These are phyloP conservation scores for Saccharomycopsis fibuligera DNA, from an alignment of 805 yeast species.

Conservation along the genomic window DNA sequence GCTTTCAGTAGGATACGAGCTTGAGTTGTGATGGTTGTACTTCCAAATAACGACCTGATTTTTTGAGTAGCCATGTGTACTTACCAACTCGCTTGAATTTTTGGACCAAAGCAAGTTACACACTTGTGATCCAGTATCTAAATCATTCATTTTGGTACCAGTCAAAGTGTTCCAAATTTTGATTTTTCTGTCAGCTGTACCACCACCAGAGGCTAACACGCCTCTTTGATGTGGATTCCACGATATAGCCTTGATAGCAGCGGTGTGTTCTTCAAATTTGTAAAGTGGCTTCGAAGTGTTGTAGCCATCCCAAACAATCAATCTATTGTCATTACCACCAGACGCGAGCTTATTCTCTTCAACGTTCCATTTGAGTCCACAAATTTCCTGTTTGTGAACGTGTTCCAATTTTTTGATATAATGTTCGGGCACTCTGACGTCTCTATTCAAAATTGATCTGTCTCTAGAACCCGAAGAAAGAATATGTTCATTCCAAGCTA, in stretches of 20 bases:
- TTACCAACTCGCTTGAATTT: constrained; percentile 85
- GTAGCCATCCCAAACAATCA: constrained; percentile 83
- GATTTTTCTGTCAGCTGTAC: constrained; percentile 86
- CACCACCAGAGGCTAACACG: constrained; percentile 91
- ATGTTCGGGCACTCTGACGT: constrained; percentile 83
- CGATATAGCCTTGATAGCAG: constrained; percentile 93
- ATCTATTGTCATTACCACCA: constrained; percentile 90
- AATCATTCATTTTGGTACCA: constrained; percentile 65
- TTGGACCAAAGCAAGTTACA: constrained; percentile 92
- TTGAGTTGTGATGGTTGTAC: constrained; percentile 48
- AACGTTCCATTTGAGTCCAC: constrained; percentile 91
- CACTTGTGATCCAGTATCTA: constrained; percentile 95
- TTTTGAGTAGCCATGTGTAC: constrained; percentile 90
- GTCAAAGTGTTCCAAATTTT: constrained; percentile 89
- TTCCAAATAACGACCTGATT: constrained; percentile 93
- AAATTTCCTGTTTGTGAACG: constrained; percentile 84
- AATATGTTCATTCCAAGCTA: constrained; percentile 92
- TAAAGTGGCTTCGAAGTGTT: constrained; percentile 57
- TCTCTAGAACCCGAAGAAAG: constrained; percentile 86
- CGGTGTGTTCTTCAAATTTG: constrained; percentile 75
- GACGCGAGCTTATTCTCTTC: constrained; percentile 89
- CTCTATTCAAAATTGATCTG: constrained; percentile 77
- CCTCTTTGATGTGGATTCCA: constrained; percentile 99
- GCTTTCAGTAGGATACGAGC: not conserved
- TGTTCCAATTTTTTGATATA: constrained; percentile 61